Evolutionary conservation across 306 rosid species (phyloP).

Genomic region (Quercus engelmannii): DNA sequence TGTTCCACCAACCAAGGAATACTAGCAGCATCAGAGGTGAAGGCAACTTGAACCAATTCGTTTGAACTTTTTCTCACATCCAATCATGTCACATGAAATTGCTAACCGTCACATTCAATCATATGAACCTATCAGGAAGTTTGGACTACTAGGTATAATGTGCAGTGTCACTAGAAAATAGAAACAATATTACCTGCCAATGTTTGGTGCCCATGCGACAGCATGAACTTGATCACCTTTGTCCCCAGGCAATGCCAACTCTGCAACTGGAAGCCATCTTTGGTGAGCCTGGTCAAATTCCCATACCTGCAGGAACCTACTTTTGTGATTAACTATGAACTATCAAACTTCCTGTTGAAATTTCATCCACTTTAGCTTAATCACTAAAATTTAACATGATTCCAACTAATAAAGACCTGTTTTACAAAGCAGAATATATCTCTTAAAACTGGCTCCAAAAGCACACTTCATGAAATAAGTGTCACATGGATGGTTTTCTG

Average conservation of each 20-base stretch:
- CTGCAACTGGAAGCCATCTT: constrained; percentile 98
- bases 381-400: not conserved
- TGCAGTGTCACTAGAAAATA: not conserved
- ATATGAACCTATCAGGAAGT: not conserved
- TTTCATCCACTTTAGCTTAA: not conserved
- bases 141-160: not conserved
- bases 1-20: constrained; percentile 14
- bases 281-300: constrained; percentile 95
- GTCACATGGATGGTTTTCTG: not conserved
- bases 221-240: constrained; percentile 67
- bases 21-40: not conserved
- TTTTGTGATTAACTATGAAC: not conserved
- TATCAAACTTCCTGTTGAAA: not conserved
- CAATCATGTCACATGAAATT: not conserved
- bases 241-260: constrained; percentile 63
- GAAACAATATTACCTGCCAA: constrained; percentile 67
- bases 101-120: not conserved
- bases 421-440: not conserved
- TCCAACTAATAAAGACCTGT: not conserved
- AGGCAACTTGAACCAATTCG: constrained; percentile 4
- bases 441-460: not conserved
- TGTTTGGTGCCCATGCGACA: constrained; percentile 91
- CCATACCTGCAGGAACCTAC: constrained; percentile 58
- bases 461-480: not conserved
- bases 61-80: constrained; percentile 2